Base-by-base conservation (phyloP, 371 early-diverging fungal genomes). In the Chytridium lagenaria region DNA sequence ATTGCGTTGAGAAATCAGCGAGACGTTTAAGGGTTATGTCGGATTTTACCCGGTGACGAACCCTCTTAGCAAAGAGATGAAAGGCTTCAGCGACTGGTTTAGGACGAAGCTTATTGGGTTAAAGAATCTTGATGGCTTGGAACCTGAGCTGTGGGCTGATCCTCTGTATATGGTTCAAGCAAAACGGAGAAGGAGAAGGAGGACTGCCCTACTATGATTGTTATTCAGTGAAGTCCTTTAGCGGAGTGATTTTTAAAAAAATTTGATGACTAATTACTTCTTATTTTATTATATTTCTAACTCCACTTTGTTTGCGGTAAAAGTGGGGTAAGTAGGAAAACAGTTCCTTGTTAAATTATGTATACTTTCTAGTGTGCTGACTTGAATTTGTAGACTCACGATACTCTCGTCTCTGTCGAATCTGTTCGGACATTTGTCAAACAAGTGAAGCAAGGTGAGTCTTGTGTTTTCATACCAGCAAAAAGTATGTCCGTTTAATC, bases 1-100 rank as follows among this genome's bases (percentile, higher is more conserved):
- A 73, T 86, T 34, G 88, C 91, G 10, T 69, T 93, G 61, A 92
- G 61, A 34, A 91, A 16, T 28, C 3, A 5, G n/a, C 5, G 22
- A 26, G n/a, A 22, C 5, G 28, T 40, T n/a, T 28, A 66, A 66
- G 28, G 26, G 44, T 16, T 40, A 40, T 23, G 66, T 66, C 28
- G 66, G 66, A 16, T 66, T 66, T 44, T 66, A 66, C 30, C 66
- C 66, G 16, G 66, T 66, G 15, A 66, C 66, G n/a, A 38, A 66
- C 30, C 66, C 66, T 5, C 30, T 66, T 3, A 37, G 26, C 44
- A 33, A 40, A n/a, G 26, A 30, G 2, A 2, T 66, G 30, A 15
- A 15, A 2, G 23, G 23, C 16, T 66, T 66, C 30, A 23, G 36
- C 3, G 40, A 66, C 44, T 66, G 66, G 66, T 38, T 66, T 26